Conservation (phyloP, 305 asterid genomes). For the Fraxinus xanthoxyloides region DNA sequence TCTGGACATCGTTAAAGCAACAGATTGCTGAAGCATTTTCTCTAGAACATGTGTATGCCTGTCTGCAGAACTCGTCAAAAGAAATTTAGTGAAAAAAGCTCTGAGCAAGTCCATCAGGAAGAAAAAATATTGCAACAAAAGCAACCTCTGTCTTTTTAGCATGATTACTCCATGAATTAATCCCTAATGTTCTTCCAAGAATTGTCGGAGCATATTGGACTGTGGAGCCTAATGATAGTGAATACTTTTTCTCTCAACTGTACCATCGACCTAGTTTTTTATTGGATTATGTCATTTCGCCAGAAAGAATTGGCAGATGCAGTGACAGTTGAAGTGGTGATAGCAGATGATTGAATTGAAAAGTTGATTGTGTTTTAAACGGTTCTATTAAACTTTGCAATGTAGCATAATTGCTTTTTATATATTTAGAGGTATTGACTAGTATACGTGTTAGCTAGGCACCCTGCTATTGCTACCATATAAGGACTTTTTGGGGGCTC, state of each 20-base stretch:
- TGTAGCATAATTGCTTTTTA: not conserved
- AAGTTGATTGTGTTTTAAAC: not conserved
- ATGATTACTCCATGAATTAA: not conserved
- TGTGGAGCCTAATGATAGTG: not conserved
- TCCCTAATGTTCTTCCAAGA: not conserved
- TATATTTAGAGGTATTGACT: not conserved
- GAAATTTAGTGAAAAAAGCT: not conserved
- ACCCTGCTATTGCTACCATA: not conserved
- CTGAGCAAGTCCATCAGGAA: not conserved
- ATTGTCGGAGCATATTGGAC: not conserved
- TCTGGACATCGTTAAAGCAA: conserved; percentile 37
- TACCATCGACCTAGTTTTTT: not conserved
- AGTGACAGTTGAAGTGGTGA: not conserved
- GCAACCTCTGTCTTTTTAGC: not conserved
- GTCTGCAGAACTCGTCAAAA: conserved; percentile 34
- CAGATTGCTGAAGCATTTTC: conserved; percentile 51
- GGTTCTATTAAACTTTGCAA: too few relatives aligned
- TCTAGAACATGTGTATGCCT: conserved; percentile 58
- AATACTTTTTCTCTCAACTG: not conserved
- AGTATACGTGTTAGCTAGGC: not conserved
- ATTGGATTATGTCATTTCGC: not conserved
- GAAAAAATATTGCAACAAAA: not conserved
- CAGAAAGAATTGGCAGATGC: not conserved
- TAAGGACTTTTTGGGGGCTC: not conserved
- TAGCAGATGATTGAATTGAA: not conserved